These are phyloP conservation scores for Blastomyces percursus DNA, from an alignment of 2,329 filamentous ascomycete genomes.

Conservation along the genomic window DNA sequence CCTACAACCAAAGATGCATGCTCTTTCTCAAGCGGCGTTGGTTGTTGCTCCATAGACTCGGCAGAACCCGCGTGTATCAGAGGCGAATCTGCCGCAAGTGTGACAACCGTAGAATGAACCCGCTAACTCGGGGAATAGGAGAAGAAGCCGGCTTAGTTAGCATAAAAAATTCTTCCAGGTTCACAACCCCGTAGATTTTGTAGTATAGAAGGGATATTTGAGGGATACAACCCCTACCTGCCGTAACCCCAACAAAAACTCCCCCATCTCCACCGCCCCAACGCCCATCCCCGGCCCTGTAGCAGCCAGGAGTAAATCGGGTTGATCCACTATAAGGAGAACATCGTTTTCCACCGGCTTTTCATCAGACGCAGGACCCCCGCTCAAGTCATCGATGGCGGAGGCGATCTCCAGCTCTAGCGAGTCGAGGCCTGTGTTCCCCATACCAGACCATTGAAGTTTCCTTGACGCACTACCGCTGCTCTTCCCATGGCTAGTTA, in stretches of 20 bases:
- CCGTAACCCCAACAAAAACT: slow-evolving; percentile 49
- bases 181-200: background rate
- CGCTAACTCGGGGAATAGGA: slow-evolving; percentile 32
- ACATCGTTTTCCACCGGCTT: slow-evolving; percentile 24
- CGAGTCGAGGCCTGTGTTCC: slow-evolving; percentile 23
- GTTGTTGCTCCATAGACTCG: slow-evolving; percentile 26
- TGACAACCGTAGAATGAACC: slow-evolving; percentile 55
- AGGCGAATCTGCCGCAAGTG: slow-evolving; percentile 61
- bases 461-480: slow-evolving; percentile 18
- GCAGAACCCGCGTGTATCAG: slow-evolving; percentile 44
- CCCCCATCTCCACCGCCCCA: slow-evolving; percentile 38
- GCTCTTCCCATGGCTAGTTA: slow-evolving; percentile 8
- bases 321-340: slow-evolving; percentile 55
- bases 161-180: too few relatives aligned
- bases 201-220: background rate
- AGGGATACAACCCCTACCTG: slow-evolving; percentile 40
- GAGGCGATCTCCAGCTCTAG: slow-evolving; percentile 27
- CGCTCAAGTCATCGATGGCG: slow-evolving; percentile 24
- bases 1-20: slow-evolving; percentile 61
- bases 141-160: background rate
- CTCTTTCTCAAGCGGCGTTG: slow-evolving; percentile 57
- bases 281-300: slow-evolving; percentile 39
- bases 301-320: slow-evolving; percentile 54
- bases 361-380: slow-evolving; percentile 11
- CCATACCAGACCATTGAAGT: slow-evolving; percentile 10